A percentile compares a stretch with the other conserved stretches of the same genome.
Evolutionary conservation across 2,329 filamentous ascomycete species (phyloP).

Genomic region (Zelopaecilomyces penicillatus): DNA sequence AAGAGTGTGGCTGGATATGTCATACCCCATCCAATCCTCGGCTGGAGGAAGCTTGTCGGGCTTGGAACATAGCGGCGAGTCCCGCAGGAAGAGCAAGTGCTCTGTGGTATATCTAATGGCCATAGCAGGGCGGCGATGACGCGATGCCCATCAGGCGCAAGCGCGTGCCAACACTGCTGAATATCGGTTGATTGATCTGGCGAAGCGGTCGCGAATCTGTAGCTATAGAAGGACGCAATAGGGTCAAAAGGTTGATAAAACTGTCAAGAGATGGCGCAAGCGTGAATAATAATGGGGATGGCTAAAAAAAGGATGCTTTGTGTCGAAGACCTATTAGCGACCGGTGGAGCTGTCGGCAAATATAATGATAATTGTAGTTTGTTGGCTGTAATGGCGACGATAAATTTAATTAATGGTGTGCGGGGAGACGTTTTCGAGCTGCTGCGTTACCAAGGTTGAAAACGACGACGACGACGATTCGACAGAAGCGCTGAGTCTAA

Average conservation of each 20-base stretch:
- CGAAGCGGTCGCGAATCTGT: too few species aligned
- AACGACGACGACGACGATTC: not conserved
- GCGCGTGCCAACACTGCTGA: constrained; percentile 13
- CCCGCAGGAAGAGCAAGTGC: constrained; percentile 64
- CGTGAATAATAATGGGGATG: too few species aligned
- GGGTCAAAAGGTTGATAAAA: not conserved
- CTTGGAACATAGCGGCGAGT: constrained; percentile 76
- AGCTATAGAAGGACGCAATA: too few species aligned
- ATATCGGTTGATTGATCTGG: not conserved
- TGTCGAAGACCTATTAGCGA: too few species aligned
- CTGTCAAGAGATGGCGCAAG: too few species aligned
- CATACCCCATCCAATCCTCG: constrained; percentile 94
- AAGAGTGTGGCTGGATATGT: not conserved
- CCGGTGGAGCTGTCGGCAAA: too few species aligned
- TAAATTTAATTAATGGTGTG: too few species aligned
- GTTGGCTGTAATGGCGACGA: too few species aligned
- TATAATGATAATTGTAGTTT: too few species aligned
- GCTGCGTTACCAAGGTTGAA: not conserved
- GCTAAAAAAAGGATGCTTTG: too few species aligned
- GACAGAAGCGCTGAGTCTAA: too few species aligned
- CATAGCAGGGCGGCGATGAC: constrained; percentile 32
- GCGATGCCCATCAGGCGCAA: constrained; percentile 30
- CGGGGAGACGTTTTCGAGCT: too few species aligned
- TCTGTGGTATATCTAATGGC: constrained; percentile 65
- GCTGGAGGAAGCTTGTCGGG: constrained; percentile 71